Evolutionary conservation across 2,329 filamentous ascomycete genomes (phyloP), one percentile per base, ranked within the genome.

Genomic region (Geosmithia flava): DNA sequence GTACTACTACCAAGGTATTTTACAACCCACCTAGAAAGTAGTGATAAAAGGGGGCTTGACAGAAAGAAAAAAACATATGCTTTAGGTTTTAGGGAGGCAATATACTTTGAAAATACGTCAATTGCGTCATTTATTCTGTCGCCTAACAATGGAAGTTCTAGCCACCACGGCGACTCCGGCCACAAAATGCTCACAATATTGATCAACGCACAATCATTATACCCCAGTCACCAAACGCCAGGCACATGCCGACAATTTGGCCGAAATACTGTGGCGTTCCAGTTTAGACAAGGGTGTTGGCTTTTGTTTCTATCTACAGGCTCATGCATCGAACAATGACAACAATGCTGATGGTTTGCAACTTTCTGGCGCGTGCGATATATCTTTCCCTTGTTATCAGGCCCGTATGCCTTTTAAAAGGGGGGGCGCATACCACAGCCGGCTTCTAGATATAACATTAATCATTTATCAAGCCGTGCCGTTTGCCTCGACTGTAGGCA

Each of bases 401-500:
- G 23, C 23, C 23, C 8, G 8, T 8, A 8, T 27, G 23, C 23
- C 8, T 27, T 27, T 27, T 8, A 4, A 27, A 27, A 27, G 23
- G 23, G 23, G 23, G 8, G 8, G 23, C 23, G 23, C 23, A 27
- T 5, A 8, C 23, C 8, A 27, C 23, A 27, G 8, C 23, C 23
- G 8, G 23, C 23, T 27, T 27, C 8, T 27, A 27, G 23, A 8
- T 27, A 37, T 37, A 7, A 6, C 33, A 37, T 13, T 37, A 37
- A 13, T 6, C 15, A 37, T 16, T 37, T 6, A 44, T 44, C 42
- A 44, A 42, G 45, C 50, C 45, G 50, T 42, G 30, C 48, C 48
- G 16, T 53, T 58, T 30, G 45, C 46, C 39, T 54, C 52, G 29
- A 50, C 48, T 2, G 49, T 53, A 27, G 78, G 78, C 67, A 83